These are phyloP conservation scores for Bremia lactucae DNA, from an alignment of 352 stramenopile genomes.

Conservation along the genomic window DNA sequence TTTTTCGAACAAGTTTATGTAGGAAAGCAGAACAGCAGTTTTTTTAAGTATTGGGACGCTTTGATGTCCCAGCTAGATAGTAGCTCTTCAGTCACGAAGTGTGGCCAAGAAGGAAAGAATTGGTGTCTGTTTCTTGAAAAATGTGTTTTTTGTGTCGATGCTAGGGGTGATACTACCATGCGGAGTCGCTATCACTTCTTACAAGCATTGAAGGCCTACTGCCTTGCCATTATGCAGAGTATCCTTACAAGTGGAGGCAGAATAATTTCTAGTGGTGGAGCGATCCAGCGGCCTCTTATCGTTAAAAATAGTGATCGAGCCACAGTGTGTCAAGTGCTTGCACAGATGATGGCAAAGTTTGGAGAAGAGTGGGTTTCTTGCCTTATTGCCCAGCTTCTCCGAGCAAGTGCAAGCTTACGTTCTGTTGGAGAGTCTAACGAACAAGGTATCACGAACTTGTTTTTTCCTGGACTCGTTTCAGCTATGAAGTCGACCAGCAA, in stretches of 20 bases:
- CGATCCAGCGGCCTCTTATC: conserved; percentile 10
- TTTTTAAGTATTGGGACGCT: conserved; percentile 14
- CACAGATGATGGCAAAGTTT: conserved; percentile 17
- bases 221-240: conserved; percentile 7
- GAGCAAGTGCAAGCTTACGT: conserved; percentile 8
- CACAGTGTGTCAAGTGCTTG: conserved; percentile 11
- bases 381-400: conserved; percentile 16
- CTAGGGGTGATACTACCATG: not conserved
- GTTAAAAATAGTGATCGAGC: conserved; percentile 10
- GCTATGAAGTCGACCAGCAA: conserved; percentile 11
- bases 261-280: conserved; percentile 27
- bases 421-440: not conserved
- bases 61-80: conserved; percentile 6
- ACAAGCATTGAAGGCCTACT: conserved; percentile 20
- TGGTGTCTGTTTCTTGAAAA: conserved; percentile 22
- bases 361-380: conserved; percentile 14
- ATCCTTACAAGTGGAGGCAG: conserved; percentile 21
- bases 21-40: conserved; percentile 1
- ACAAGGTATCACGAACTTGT: conserved; percentile 19
- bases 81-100: not conserved
- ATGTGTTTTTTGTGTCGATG: conserved; percentile 8
- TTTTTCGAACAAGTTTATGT: conserved; percentile 1
- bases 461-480: conserved; percentile 30
- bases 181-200: conserved; percentile 12
- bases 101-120: conserved; percentile 10